Base-by-base conservation (phyloP, 208 protist genomes). In the Leishmania mexicana region DNA sequence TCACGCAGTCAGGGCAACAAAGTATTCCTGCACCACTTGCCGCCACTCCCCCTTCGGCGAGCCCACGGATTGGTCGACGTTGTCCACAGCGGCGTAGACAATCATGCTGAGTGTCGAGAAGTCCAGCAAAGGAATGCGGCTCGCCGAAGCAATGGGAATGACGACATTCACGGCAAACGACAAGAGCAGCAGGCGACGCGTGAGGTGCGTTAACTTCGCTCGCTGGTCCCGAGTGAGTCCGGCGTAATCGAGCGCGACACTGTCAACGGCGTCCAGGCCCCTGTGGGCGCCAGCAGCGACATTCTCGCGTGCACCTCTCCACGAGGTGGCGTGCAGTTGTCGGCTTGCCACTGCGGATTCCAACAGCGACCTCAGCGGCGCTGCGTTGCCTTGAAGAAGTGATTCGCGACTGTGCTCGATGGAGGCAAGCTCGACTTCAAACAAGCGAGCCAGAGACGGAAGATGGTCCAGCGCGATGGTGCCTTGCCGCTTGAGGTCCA, bases 141-240 rank as follows among this genome's bases (percentile, higher is more conserved):
- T 91, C 28, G 87, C 57, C 17, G 76, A n/a, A 31, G 82, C 75
- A 40, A 94, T 74, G 24, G 92, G 92, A 40, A 96, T 80, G 31
- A 94, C 76, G 38, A 94, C 88, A 42, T 96, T 93, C 78, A 94
- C 79, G 8, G 88, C 84, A 81, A 96, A 87, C 17, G 86, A 87
- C 60, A 92, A 81, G 19, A 93, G 83, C 38, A 89, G 67, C 57
- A 85, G 47, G 64, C 73, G 83, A 47, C 88, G 80, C 57, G 73
- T 80, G 47, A 78, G 67, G 13, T 64, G 17, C 42, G 38, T 11
- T 6, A 85, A 57, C 54, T 67, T 73, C 53, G 28, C 75, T 76
- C 73, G 72, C 70, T 45, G 54, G 24, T 57, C 40, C 21, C 47
- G 35, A 1, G 47, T 71, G 15, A 70, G 70, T 6, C 65, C 45